Evolutionary conservation across 2,329 filamentous ascomycete genomes (phyloP), one percentile per base, ranked within the genome.

Genomic region (Talaromyces piceae): DNA sequence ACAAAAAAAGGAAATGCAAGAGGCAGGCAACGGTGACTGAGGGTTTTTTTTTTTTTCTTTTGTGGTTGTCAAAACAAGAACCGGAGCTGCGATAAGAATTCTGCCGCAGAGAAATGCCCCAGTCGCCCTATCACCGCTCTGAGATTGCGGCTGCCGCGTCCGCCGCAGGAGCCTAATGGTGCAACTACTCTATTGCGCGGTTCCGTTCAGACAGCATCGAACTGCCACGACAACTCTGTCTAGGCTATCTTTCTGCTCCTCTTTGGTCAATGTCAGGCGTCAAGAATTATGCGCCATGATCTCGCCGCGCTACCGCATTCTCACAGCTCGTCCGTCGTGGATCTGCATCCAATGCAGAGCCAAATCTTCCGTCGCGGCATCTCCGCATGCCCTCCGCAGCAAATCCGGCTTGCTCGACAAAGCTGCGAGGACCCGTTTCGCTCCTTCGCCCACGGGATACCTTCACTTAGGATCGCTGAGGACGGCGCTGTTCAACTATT

Each of bases 401-500:
- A 68, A 66, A 57, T 56, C 59, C 51, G 68, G 62, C 51, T 67
- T 58, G 51, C 62, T 64, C 56, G 70, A 73, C 25, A 69, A 64
- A 5, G 86, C 87, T 43, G 82, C 82, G 53, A 77, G 88, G 66
- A 88, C 93, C 16, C 84, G 93, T 44, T 98, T 98, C 69, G 93
- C 94, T 1, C 93, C 93, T 0, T 97, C 93, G 1, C 93, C 93
- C 0, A 98, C 93, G 0, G 93, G 93, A 1, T 91, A 91, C 61
- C 77, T 98, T 22, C 93, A 98, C 69, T 76, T 98, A 11, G 93
- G 93, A 3, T 95, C 91, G 0, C 70, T 98, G 30, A 79, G 93
- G 53, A 98, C 93, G 0, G 94, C 94, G 0, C 71, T 98, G n/a
- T 97, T 90, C 74, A 97, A 95, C 63, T 96, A 91, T 59, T 74